phyloP scores from a whole-genome alignment of 768 basidiomycete genomes.

The Termitomyces sp. region DNA sequence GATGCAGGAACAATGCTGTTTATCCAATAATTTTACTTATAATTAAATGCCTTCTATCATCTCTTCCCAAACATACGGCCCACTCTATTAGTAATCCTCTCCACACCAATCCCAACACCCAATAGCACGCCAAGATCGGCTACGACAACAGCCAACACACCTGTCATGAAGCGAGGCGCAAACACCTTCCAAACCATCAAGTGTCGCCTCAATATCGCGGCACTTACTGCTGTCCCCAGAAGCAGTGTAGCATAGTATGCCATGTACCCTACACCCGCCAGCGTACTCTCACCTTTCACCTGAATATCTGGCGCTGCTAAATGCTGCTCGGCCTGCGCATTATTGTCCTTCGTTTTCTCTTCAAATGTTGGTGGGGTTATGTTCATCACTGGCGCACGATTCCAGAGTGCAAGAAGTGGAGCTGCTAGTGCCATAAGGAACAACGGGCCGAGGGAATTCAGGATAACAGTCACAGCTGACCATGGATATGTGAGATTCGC shows the following conservation, averaged over 20 bases:
- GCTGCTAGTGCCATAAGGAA: constrained; percentile 59
- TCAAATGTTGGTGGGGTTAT: not conserved
- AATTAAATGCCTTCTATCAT: not conserved
- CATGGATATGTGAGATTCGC: constrained; percentile 64
- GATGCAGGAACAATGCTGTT: not conserved
- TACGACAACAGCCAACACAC: constrained; percentile 55
- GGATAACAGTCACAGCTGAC: constrained; percentile 64
- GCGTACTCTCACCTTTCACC: constrained; percentile 34
- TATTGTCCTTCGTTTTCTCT: not conserved
- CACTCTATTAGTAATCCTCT: constrained; percentile 30
- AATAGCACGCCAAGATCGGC: constrained; percentile 68
- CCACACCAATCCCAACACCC: constrained; percentile 55
- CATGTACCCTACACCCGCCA: constrained; percentile 62
- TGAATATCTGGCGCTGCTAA: constrained; percentile 21
- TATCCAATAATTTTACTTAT: no score
- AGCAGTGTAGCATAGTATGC: constrained; percentile 63
- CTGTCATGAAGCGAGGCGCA: constrained; percentile 89
- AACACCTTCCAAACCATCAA: constrained; percentile 99
- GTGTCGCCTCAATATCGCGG: constrained; percentile 76
- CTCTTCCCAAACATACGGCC: constrained; percentile 18
- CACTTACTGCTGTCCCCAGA: constrained; percentile 64
- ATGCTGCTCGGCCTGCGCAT: not conserved
- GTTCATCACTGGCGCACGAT: constrained; percentile 57
- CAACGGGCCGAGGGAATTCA: constrained; percentile 76
- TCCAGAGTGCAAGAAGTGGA: constrained; percentile 80